A percentile compares a stretch with the other conserved stretches of the same genome.
These are phyloP conservation scores for Trypethelium eluteriae DNA, from an alignment of 495 filamentous ascomycete genomes.

Conservation along the genomic window DNA sequence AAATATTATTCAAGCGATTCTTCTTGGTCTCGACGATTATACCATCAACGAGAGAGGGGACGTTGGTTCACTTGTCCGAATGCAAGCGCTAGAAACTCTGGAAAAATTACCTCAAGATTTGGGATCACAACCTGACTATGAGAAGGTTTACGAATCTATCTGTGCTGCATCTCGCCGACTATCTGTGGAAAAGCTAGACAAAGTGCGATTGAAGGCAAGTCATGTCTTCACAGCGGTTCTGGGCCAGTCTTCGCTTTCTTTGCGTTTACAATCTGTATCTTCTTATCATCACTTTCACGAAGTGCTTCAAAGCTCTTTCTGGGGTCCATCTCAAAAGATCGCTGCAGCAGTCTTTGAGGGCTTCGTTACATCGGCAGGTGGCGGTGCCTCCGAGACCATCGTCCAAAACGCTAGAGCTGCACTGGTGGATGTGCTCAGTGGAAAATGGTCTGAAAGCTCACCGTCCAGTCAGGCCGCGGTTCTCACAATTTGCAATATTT, in stretches of 20 bases:
- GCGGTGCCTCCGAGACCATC: conserved; percentile 69
- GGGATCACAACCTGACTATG: conserved; percentile 17
- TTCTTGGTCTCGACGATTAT: conserved; percentile 65
- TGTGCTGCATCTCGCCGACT: conserved; percentile 43
- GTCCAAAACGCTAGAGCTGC: conserved; percentile 66
- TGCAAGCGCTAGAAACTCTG: conserved; percentile 65
- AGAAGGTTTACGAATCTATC: conserved; percentile 11
- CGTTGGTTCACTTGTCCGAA: conserved; percentile 71
- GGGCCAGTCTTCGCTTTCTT: conserved; percentile 12
- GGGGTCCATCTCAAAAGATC: neutral
- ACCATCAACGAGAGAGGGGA: conserved; percentile 81
- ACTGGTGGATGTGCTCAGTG: conserved; percentile 40
- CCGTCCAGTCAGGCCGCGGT: conserved; percentile 20
- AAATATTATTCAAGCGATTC: conserved; percentile 26
- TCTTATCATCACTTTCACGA: conserved; percentile 32
- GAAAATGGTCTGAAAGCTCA: neutral
- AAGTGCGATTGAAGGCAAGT: conserved; percentile 63
- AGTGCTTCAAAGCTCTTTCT: conserved; percentile 19
- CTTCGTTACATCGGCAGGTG: conserved; percentile 72
- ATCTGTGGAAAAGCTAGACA: conserved; percentile 81
- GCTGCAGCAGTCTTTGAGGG: conserved; percentile 55
- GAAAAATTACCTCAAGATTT: conserved; percentile 7
- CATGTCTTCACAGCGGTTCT: neutral
- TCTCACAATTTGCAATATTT: conserved; percentile 35
- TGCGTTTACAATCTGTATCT: conserved; percentile 25